Percentiles rank a stretch among this genome's conserved stretches.
phyloP scores from a whole-genome alignment of 73 alveolate genomes.

The Effrenium voratum region DNA sequence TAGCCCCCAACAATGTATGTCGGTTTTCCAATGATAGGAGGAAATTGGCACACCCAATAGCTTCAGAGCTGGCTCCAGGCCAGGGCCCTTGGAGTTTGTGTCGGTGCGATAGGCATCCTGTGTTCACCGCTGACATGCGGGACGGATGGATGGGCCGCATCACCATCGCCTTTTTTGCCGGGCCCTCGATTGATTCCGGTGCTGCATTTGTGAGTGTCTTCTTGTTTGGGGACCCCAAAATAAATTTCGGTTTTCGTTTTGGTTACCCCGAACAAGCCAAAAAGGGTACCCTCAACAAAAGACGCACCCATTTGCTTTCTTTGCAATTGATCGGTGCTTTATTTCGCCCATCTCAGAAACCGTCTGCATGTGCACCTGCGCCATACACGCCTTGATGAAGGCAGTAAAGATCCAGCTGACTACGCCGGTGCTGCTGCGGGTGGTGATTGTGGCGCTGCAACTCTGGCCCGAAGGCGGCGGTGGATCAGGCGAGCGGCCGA shows the following conservation, averaged over 20 bases:
- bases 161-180: conserved; percentile 49
- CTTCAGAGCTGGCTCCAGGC: not conserved
- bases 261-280: too few relatives aligned
- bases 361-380: not conserved
- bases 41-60: not conserved
- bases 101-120: conserved; percentile 27
- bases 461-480: conserved; percentile 64
- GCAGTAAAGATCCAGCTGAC: conserved; percentile 74
- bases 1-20: too few relatives aligned
- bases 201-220: too few relatives aligned
- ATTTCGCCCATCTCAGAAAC: not conserved
- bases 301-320: too few relatives aligned
- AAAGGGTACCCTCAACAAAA: too few relatives aligned
- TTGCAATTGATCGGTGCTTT: too few relatives aligned
- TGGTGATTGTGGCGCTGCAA: conserved; percentile 39
- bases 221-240: too few relatives aligned
- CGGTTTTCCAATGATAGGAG: too few relatives aligned
- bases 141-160: conserved; percentile 29
- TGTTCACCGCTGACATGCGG: conserved; percentile 58
- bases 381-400: not conserved
- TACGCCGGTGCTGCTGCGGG: conserved; percentile 65
- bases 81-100: not conserved
- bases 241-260: too few relatives aligned
- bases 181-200: too few relatives aligned
- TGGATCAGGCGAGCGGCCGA: too few relatives aligned